phyloP scores from a whole-genome alignment of 2,329 filamentous ascomycete species.

The Calonectria henricotiae region DNA sequence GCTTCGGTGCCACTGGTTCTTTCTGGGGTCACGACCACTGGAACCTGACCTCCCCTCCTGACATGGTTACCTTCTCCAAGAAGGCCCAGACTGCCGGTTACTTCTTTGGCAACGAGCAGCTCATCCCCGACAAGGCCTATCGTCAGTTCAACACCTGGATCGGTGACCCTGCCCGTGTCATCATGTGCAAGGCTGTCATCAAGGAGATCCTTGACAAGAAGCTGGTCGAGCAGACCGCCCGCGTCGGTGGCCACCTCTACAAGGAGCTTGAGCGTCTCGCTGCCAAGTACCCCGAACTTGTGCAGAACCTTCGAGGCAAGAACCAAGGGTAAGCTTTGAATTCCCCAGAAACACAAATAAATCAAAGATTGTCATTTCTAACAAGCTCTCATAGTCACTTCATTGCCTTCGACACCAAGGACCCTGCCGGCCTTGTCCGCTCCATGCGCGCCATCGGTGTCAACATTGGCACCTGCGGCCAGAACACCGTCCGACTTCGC shows the following conservation, averaged over 20 bases:
- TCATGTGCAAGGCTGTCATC: constrained; percentile 85
- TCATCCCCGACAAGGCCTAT: constrained; percentile 86
- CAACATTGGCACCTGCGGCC: constrained; percentile 85
- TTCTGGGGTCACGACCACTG: constrained; percentile 94
- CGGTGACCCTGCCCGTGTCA: constrained; percentile 83
- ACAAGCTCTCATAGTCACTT: constrained; percentile 68
- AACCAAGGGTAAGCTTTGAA: constrained; percentile 68
- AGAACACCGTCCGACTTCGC: constrained; percentile 78
- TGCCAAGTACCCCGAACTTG: constrained; percentile 77
- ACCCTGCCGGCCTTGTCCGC: constrained; percentile 79
- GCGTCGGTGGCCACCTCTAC: constrained; percentile 80
- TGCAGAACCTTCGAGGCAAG: constrained; percentile 84
- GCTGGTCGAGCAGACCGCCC: constrained; percentile 77
- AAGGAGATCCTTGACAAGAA: constrained; percentile 80
- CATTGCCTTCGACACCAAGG: constrained; percentile 84
- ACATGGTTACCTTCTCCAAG: constrained; percentile 92
- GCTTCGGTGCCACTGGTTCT: constrained; percentile 85
- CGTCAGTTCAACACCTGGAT: constrained; percentile 93
- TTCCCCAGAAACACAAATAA: neutral
- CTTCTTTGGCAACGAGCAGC: constrained; percentile 83
- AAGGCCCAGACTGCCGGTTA: constrained; percentile 90
- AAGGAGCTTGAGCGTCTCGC: constrained; percentile 75
- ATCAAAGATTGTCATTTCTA: neutral
- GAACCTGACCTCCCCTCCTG: constrained; percentile 79
- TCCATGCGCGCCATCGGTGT: constrained; percentile 81